phyloP scores from a whole-genome alignment of 352 stramenopile species.

The Phytophthora pseudosyringae region DNA sequence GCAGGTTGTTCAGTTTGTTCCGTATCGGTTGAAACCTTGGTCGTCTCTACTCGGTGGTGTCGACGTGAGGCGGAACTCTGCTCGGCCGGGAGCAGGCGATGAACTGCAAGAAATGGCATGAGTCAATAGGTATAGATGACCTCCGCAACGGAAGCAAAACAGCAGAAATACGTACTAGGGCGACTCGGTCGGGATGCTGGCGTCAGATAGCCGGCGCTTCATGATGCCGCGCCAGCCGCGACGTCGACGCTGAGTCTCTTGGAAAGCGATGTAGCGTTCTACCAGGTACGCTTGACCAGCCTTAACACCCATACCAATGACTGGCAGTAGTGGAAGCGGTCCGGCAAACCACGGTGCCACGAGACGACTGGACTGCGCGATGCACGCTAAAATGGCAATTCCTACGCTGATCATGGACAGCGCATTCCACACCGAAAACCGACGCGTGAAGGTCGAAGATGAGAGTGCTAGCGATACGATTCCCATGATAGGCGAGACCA shows the following conservation, averaged over 20 bases:
- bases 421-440: conserved; percentile 81
- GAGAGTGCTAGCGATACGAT: conserved; percentile 77
- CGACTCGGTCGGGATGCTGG: conserved; percentile 72
- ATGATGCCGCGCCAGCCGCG: conserved; percentile 83
- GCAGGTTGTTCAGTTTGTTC: conserved; percentile 21
- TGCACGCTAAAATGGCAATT: conserved; percentile 71
- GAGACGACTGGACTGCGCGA: conserved; percentile 67
- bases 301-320: conserved; percentile 72
- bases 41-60: conserved; percentile 23
- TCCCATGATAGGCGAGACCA: conserved; percentile 77
- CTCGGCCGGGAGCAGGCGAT: conserved; percentile 32
- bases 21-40: conserved; percentile 29
- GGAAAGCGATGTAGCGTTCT: conserved; percentile 80
- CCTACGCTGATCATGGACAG: conserved; percentile 80
- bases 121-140: conserved; percentile 3
- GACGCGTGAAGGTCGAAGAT: conserved; percentile 71
- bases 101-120: conserved; percentile 13
- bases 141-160: conserved; percentile 2
- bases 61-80: conserved; percentile 30
- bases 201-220: conserved; percentile 82
- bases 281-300: conserved; percentile 70
- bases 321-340: conserved; percentile 70
- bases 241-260: conserved; percentile 75
- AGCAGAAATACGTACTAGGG: conserved; percentile 46
- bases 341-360: conserved; percentile 85